These are phyloP conservation scores for Tylopilus plumbeoviolaceoides DNA, from an alignment of 768 basidiomycete species.

Conservation along the genomic window DNA sequence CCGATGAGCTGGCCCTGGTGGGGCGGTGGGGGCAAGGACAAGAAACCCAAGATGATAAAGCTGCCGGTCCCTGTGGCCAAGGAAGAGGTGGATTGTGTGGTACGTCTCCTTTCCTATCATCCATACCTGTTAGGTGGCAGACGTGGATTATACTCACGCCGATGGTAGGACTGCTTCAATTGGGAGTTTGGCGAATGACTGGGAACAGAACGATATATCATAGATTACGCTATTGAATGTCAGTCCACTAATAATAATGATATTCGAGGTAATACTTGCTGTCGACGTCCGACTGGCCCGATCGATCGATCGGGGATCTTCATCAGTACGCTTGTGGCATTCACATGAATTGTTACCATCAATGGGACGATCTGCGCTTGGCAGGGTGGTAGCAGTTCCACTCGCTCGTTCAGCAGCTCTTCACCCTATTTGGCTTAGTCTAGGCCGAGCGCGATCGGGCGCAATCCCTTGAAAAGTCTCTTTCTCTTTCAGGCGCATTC, in stretches of 20 bases:
- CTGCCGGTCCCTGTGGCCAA: slow-evolving; percentile 44
- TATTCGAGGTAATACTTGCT: background rate
- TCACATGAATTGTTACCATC: background rate
- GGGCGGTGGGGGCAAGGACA: slow-evolving; percentile 28
- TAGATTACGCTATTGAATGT: background rate
- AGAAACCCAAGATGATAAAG: slow-evolving; percentile 13
- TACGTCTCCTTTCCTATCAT: slow-evolving; percentile 30
- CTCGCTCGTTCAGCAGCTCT: too few species aligned
- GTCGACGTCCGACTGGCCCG: background rate
- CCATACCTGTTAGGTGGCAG: too few species aligned
- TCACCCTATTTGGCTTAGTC: too few species aligned
- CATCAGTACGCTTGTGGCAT: background rate
- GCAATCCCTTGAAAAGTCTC: too few species aligned
- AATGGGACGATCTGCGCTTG: background rate
- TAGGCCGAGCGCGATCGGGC: too few species aligned
- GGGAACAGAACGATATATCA: background rate
- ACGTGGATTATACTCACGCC: background rate
- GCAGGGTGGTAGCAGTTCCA: background rate
- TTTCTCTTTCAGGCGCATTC: too few species aligned
- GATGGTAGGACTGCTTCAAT: slow-evolving; percentile 62
- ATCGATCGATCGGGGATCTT: background rate
- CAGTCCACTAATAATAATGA: background rate
- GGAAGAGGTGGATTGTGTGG: slow-evolving; percentile 62
- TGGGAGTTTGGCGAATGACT: slow-evolving; percentile 62
- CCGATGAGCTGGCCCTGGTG: slow-evolving; percentile 24